These are phyloP conservation scores for Micromonas commoda DNA, from an alignment of 139 green algal species.

Conservation along the genomic window DNA sequence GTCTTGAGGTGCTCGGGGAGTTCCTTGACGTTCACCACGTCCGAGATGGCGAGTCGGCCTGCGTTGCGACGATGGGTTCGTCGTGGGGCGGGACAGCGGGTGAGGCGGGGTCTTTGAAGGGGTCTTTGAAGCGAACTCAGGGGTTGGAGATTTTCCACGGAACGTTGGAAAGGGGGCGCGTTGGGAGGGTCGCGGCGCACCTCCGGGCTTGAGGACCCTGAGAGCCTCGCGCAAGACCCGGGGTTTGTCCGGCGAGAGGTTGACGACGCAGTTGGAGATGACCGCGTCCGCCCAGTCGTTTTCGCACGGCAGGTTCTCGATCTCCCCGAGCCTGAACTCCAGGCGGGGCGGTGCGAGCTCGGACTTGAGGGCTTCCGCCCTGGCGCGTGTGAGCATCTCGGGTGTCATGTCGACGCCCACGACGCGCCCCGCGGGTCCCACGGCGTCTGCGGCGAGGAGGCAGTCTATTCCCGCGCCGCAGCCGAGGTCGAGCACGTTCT, in stretches of 20 bases:
- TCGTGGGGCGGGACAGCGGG: too few relatives aligned
- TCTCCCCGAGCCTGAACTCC: not conserved
- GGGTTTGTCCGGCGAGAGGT: conserved; percentile 17
- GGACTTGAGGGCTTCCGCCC: not conserved
- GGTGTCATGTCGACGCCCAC: conserved; percentile 17
- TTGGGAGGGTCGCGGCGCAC: too few relatives aligned
- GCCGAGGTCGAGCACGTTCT: conserved; percentile 21
- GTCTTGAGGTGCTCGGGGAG: not conserved
- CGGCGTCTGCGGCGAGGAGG: not conserved
- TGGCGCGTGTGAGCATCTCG: conserved; percentile 1
- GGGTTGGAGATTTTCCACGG: too few relatives aligned
- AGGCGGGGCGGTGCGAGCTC: not conserved
- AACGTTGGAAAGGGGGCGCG: too few relatives aligned
- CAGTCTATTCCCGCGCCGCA: conserved; percentile 13
- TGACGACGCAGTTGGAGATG: conserved; percentile 26
- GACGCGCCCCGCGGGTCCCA: not conserved
- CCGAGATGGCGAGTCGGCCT: conserved; percentile 9
- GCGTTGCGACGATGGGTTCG: too few relatives aligned
- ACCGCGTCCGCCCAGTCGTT: not conserved
- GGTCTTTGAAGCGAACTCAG: too few relatives aligned
- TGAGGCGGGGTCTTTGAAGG: too few relatives aligned
- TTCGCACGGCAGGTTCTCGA: conserved; percentile 3
- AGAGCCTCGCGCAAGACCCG: conserved; percentile 1
- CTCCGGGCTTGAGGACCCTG: conserved; percentile 21
- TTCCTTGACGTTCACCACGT: not conserved